A percentile compares a stretch with the other conserved stretches of the same genome.
These are phyloP conservation scores for Leishmania lainsoni DNA, from an alignment of 208 protist species.

Conservation along the genomic window DNA sequence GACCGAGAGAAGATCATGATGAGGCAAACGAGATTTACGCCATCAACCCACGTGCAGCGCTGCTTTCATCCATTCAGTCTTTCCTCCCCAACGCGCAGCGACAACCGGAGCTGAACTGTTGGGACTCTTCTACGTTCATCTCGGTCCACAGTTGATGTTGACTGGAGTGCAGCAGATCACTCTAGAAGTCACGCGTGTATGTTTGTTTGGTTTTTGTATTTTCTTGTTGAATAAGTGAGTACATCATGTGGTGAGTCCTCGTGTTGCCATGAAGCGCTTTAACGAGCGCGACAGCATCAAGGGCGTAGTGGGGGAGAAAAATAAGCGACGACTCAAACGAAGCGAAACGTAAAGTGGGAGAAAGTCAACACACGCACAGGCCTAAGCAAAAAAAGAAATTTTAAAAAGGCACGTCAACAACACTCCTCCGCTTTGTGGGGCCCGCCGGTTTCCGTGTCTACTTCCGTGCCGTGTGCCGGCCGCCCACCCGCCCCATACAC, in stretches of 20 bases:
- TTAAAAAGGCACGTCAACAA: neutral
- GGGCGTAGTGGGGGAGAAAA: neutral
- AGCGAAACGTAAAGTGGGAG: neutral
- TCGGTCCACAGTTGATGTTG: neutral
- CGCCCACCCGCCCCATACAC: neutral
- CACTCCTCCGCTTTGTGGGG: neutral
- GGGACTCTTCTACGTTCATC: neutral
- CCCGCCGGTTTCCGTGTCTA: neutral
- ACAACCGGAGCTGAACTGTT: neutral
- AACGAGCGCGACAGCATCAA: neutral
- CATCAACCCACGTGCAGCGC: neutral
- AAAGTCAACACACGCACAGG: neutral
- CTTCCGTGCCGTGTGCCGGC: neutral
- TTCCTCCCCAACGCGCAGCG: neutral
- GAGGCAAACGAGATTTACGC: neutral
- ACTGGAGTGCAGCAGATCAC: neutral
- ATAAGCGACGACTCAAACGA: neutral
- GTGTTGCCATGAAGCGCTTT: neutral
- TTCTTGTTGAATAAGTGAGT: neutral
- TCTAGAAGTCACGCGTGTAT: neutral
- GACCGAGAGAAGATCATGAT: neutral
- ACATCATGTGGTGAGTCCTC: neutral
- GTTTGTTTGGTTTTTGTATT: neutral
- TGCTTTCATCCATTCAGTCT: neutral
- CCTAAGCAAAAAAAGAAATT: neutral